These are phyloP conservation scores for Ophiosphaerella korrae DNA, from an alignment of 2,329 filamentous ascomycete genomes.

Conservation along the genomic window DNA sequence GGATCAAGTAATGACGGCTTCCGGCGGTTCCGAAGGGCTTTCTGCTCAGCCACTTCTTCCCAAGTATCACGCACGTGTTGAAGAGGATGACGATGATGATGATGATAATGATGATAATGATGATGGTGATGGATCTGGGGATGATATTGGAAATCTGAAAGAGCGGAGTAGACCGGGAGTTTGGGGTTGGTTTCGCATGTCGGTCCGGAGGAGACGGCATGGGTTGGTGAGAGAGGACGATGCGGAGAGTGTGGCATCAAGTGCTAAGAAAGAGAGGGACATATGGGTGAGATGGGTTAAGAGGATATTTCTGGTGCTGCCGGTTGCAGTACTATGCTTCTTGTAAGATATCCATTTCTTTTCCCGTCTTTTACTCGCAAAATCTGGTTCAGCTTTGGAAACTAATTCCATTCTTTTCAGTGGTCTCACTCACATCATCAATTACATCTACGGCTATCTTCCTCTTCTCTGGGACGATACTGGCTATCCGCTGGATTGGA, in stretches of 20 bases:
- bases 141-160: conserved; percentile 19
- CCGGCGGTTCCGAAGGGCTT: conserved; percentile 19
- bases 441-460: conserved; percentile 45
- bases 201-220: conserved; percentile 30
- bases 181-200: conserved; percentile 39
- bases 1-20: conserved; percentile 27
- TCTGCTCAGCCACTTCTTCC: conserved; percentile 27
- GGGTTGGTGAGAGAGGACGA: conserved; percentile 10
- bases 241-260: conserved; percentile 15
- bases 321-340: conserved; percentile 31
- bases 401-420: conserved; percentile 32
- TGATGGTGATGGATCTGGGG: conserved; percentile 25
- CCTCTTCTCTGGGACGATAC: conserved; percentile 46
- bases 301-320: conserved; percentile 24
- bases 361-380: background rate
- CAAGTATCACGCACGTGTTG: conserved; percentile 17
- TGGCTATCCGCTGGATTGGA: conserved; percentile 49
- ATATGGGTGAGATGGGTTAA: conserved; percentile 23
- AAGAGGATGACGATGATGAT: conserved; percentile 35
- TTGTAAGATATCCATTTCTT: conserved; percentile 33
- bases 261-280: conserved; percentile 24
- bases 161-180: conserved; percentile 13
- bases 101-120: no score
- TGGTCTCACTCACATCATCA: conserved; percentile 50
- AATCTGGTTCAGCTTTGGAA: background rate